Evolutionary conservation across 2,329 filamentous ascomycete species (phyloP), one percentile per base, ranked within the genome.

Genomic region (Aspergillus spinulosporus): DNA sequence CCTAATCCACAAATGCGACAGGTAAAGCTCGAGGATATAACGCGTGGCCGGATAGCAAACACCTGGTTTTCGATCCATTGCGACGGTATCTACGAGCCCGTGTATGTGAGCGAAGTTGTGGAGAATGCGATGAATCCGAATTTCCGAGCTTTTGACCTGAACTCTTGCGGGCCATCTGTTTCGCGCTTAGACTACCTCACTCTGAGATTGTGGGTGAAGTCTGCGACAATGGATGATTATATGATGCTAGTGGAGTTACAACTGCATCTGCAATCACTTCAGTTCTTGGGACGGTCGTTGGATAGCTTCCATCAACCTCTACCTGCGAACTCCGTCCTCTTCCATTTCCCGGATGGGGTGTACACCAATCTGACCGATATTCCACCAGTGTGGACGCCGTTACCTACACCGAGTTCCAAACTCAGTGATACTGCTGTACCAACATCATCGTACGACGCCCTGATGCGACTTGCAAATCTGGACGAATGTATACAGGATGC

Each of bases 401-500:
- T 56, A 9, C 28, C 61, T 14, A 54, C 42, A 58, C 64, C 59
- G 42, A 62, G 68, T n/a, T 64, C 68, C 3, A 68, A 72, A 8
- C 72, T 65, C 50, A 76, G 82, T 26, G 79, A 81, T 4, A 72
- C 80, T 1, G 64, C 77, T 2, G 70, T 83, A n/a, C 68, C 83
- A 0, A 92, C 88, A 0, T 92, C 91, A 0, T 92, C 92, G 0
- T 97, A 96, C 71, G 92, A 91, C 67, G 85, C 89, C 1, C 79
- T 97, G 15, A 93, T 97, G 87, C 88, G 89, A 58, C 80, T 97
- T 8, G 88, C 90, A 4, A 96, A 92, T 56, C 80, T 97, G 12
- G 91, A 96, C 60, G 90, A 89, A 69, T 96, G 92, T 53, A 90
- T 97, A 26, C 91, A 95, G 69, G 93, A 97, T 72, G 92, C 92